These are phyloP conservation scores for Eucalyptus leucophloia DNA, from an alignment of 345 rosid genomes.

Conservation along the genomic window DNA sequence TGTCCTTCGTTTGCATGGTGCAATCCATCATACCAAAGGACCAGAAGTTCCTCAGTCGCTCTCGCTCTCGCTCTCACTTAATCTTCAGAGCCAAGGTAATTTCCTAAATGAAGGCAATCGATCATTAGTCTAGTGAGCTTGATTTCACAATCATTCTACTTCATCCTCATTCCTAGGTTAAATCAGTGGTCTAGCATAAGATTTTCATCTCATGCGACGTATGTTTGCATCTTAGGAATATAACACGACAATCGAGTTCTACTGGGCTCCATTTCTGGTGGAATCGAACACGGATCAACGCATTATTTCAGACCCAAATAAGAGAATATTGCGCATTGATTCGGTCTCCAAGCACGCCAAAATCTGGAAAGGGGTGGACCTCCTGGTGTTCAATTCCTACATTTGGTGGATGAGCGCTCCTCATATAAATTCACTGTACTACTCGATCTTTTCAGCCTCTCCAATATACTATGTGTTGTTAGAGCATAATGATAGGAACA, in stretches of 20 bases:
- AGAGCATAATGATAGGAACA: neutral
- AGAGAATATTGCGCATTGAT: slow-evolving; percentile 71
- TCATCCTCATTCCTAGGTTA: neutral
- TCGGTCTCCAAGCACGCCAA: slow-evolving; percentile 57
- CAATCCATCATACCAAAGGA: slow-evolving; percentile 51
- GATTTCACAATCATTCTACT: neutral
- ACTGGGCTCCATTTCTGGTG: slow-evolving; percentile 86
- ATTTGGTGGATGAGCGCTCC: slow-evolving; percentile 95
- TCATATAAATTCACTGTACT: slow-evolving; percentile 51
- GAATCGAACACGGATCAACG: slow-evolving; percentile 71
- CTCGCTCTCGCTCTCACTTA: slow-evolving; percentile 15
- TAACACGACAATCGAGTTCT: slow-evolving; percentile 70
- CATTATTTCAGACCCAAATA: slow-evolving; percentile 38
- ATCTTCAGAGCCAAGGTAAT: slow-evolving; percentile 71
- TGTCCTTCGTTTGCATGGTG: slow-evolving; percentile 79
- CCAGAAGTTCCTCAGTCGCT: slow-evolving; percentile 38
- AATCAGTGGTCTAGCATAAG: neutral
- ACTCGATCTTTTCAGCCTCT: neutral
- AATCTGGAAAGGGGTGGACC: slow-evolving; percentile 63
- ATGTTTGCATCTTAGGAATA: slow-evolving; percentile 32
- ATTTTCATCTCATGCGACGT: neutral
- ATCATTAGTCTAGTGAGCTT: neutral
- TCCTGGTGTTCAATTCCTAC: slow-evolving; percentile 70
- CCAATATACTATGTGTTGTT: neutral
- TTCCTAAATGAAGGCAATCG: neutral